Evolutionary conservation across 2,329 filamentous ascomycete genomes (phyloP), one percentile per base, ranked within the genome.

Genomic region (Septoria linicola): DNA sequence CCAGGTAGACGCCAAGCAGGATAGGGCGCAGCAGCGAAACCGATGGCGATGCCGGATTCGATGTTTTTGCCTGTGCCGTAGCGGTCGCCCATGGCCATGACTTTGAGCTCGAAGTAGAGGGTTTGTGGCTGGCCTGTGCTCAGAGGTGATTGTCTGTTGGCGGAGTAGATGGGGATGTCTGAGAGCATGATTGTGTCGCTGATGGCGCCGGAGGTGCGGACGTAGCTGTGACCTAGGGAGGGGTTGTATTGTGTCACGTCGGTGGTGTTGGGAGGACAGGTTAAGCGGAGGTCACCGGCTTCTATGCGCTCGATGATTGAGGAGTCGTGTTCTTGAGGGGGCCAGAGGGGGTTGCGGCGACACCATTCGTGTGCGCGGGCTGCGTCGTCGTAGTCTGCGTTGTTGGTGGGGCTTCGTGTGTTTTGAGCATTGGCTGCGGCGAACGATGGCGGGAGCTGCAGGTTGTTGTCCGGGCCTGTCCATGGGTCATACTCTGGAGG

Each of bases 1-100:
- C 88, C 88, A 0, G 88, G 88, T 53, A 91, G 78, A 6, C 88
- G 80, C 73, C 89, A 92, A 0, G 79, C 76, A 5, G 88, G 88
- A 64, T 90, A 92, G 6, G 88, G 88, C 41, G 85, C 80, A 1
- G 87, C 87, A 0, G 80, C 73, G 67, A 83, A 89, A 8, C 88
- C 88, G 8, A 92, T 66, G 0, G 83, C 85, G 1, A 91, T 72
- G 32, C 80, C 79, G 3, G 77, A 77, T 11, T 78, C 73, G 16
- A 71, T 68, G 19, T 61, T 61, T 13, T 69, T 62, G 25, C 47
- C 55, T 16, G 54, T 51, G 10, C 55, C 55, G 46, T 57, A 57
- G 13, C 56, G 54, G 45, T 57, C 54, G 17, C 75, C 74, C 48
- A 78, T 70, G 14, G 67, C 62, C 2, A 73, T 70, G 25, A 89